Base-by-base conservation (phyloP, 1,284 basidiomycete species). In the Tausonia pullulans region DNA sequence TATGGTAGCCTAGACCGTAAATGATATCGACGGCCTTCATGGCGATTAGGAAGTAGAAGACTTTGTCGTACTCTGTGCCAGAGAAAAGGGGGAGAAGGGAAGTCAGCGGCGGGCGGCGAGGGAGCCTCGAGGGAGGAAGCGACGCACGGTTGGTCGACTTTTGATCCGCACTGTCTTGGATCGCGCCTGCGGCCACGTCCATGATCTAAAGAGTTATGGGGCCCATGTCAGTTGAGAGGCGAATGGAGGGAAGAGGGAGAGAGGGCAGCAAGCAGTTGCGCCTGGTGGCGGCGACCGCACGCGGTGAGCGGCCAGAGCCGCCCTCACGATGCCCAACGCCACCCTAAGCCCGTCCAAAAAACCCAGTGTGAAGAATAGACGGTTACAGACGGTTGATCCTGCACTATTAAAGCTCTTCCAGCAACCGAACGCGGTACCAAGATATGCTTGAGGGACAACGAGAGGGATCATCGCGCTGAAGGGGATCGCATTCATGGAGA, bases 381-480 rank as follows among this genome's bases (percentile, higher is more conserved):
- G 27, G 27, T 27, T 39, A 63, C 69, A 68, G 40, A 68, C 67
- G 44, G 53, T 56, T 7, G 13, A n/a, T 16, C 46, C 46, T 3
- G 53, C 53, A 44, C 7, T n/a, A 16, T 65, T 61, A 67, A 75
- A 73, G 4, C 75, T 71, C 66, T 78, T 77, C 75, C 76, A 79
- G n/a, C 78, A 69, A 1, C 78, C 78, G 54, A 76, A 78, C 0
- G 77, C 78, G 0, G 75, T 76, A 2, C 78, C 78, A n/a, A 79
- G 69, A 13, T 75, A 70, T 6, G 69, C 65, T 59, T 78, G 75
- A 0, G 72, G 72, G 0, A 78, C 73, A 14, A 79, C 68, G 5
- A 79, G 70, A 0, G 78, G 78, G 40, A 79, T 76, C 2, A 73
- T 72, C 2, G 75, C 74, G 63, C 75, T 72, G 69, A 77, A 78